Evolutionary conservation across 495 filamentous ascomycete genomes (phyloP), one percentile per base, ranked within the genome.

Genomic region (Podospora fimiseda): DNA sequence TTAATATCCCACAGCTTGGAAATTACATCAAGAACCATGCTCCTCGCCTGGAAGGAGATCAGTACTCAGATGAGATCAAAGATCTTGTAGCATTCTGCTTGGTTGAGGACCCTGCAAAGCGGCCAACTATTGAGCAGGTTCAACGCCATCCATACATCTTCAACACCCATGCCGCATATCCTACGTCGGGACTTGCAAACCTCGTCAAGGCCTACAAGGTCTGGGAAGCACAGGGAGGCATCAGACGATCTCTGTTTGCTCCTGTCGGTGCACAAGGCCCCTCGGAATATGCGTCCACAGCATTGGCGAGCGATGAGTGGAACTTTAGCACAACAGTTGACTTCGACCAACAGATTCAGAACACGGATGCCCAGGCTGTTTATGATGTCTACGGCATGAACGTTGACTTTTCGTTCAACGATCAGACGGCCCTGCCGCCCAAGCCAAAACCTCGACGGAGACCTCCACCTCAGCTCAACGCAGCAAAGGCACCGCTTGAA

Each of bases 301-400:
- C 60, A 42, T 61, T 62, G 55, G 73, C 50, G 15, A 74, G 79
- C 36, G 86, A 90, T 53, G 87, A 92, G 58, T 96, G 93, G 89
- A 95, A 92, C 59, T 96, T 96, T 61, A 90, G 87, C 62, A 90
- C 87, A 0, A 93, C 89, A 0, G 84, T 88, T 50, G 86, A 83
- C 9, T 95, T 95, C 63, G 86, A 94, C 60, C 77, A 82, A 51
- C 69, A 77, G 48, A 73, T 80, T 33, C 61, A 70, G 38, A 63
- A 73, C 50, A 70, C 72, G 41, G 68, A 71, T 58, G 62, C 71
- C 9, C 70, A 77, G 53, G 70, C 77, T 24, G 66, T 80, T 16
- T 67, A 65, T 53, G 73, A 81, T 53, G 77, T 74, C 15, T 77
- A 79, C 60, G 76, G 77, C 14, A 66, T 67, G 0, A 66, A 71